phyloP scores from a whole-genome alignment of 2,329 filamentous ascomycete species.

The Emmonsiellopsis sp. region DNA sequence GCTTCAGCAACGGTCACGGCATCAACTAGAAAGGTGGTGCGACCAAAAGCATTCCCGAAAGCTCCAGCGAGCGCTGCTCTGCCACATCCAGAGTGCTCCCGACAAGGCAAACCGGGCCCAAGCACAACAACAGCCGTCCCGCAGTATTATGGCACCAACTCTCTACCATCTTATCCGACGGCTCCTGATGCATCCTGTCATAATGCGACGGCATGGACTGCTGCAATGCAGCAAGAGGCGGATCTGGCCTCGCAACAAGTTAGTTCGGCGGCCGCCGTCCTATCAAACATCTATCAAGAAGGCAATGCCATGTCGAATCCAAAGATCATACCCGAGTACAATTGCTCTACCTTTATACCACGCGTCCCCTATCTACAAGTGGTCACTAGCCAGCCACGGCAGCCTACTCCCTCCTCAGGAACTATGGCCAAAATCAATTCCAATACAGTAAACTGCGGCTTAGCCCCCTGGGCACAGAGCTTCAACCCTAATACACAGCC shows the following conservation, averaged over 20 bases:
- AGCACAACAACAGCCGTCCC: background rate
- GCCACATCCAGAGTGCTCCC: background rate
- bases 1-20: conserved; percentile 19
- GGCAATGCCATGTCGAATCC: background rate
- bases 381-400: background rate
- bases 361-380: background rate
- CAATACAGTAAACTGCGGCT: background rate
- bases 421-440: background rate
- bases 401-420: background rate
- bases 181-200: background rate
- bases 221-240: background rate
- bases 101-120: background rate
- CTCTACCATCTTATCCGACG: background rate
- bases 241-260: background rate
- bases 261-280: background rate
- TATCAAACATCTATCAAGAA: background rate
- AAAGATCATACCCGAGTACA: background rate
- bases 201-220: background rate
- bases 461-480: background rate
- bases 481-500: background rate
- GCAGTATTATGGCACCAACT: background rate
- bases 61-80: no score
- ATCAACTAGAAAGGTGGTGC: background rate
- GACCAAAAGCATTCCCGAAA: background rate
- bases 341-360: background rate